Base-by-base conservation (phyloP, 2,329 filamentous ascomycete species). In the Alternaria gansuensis region DNA sequence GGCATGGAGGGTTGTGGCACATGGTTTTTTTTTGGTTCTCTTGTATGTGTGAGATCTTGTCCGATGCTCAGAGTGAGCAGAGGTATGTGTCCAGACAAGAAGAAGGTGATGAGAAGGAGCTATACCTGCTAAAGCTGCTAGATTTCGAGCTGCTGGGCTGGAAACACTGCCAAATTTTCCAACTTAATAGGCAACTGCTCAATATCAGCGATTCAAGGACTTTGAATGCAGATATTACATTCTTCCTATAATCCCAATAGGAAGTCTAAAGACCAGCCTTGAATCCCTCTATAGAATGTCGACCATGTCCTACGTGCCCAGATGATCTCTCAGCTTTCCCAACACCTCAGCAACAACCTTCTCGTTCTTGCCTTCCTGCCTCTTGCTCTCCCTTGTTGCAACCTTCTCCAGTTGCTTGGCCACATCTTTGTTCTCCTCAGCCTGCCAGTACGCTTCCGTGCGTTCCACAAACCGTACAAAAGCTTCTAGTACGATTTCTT, bases 361-460 rank as follows among this genome's bases (percentile, higher is more conserved):
- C 50, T 70, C 69, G 77, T 98, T 99, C 7, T 83, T 82, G n/a
- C 88, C 86, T 71, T 97, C 97, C 73, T 93, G 94, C 31, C 95
- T 87, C 81, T 95, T 97, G 8, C 93, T 93, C 83, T 99, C 95
- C 57, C 94, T 86, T 14, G 94, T 76, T 4, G 69, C 5, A 86
- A 87, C 93, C 80, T 89, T 90, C 57, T 76, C 77, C 80, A 93
- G 88, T 67, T 89, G 84, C 8, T 85, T 82, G 63, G 89, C 84
- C 5, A 77, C 75, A 45, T 81, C 78, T 81, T 88, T 88, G 24
- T 75, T 66, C 78, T 83, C 77, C 39, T 82, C 78, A 82, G 87
- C 88, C 37, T 76, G 69, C 81, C 84, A 87, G 29, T 91, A 80
- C 7, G 76, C 77, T 64, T 83, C 84, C 0, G 85, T 86, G 62